Evolutionary conservation across 257 asterid species (phyloP), one percentile per base, ranked within the genome.

Genomic region (Solanum bulbocastanum): DNA sequence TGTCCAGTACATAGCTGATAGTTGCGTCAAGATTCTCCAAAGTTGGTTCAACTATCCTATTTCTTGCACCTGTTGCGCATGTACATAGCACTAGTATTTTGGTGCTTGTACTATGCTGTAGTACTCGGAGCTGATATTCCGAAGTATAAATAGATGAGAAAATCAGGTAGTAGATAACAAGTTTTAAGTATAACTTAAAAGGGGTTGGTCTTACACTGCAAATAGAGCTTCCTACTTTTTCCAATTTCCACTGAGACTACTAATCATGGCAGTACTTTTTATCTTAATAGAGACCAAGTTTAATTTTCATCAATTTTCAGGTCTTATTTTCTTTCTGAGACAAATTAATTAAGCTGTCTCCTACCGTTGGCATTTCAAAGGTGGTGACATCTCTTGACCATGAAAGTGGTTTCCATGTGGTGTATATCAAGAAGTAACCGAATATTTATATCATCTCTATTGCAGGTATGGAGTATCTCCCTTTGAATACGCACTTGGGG

Each of bases 391-490:
- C 66, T 30, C 27, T 27, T 79, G 85, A 46, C 40, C 40, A 27
- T 79, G 39, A 16, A 79, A 79, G 85, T 79, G 85, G 65, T 79
- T 25, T 16, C 15, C 32, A 5, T 44, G 84, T n/a, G 84, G 84
- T 78, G 62, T 15, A 8, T 78, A 42, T 78, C 65, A 27, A 27
- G 9, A 79, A 18, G 40, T 81, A 46, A 42, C 68, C 18, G 52
- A 73, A 81, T 81, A 11, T 78, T 22, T 87, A 35, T 82, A 8
- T 88, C 83, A 10, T 73, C 85, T 90, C 72, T 83, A 52, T 86
- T 85, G 60, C 85, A 97, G 99, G 99, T 97, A 97, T 82, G 98
- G 99, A 0, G 94, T 89, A 87, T 97, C 99, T 76, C 99, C 99
- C 8, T 97, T 97, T 86, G 99, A 97, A 85, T 94, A 96, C 86